Evolutionary conservation across 2,329 filamentous ascomycete genomes (phyloP), one percentile per base, ranked within the genome.

Genomic region (Xylariaceae sp.): DNA sequence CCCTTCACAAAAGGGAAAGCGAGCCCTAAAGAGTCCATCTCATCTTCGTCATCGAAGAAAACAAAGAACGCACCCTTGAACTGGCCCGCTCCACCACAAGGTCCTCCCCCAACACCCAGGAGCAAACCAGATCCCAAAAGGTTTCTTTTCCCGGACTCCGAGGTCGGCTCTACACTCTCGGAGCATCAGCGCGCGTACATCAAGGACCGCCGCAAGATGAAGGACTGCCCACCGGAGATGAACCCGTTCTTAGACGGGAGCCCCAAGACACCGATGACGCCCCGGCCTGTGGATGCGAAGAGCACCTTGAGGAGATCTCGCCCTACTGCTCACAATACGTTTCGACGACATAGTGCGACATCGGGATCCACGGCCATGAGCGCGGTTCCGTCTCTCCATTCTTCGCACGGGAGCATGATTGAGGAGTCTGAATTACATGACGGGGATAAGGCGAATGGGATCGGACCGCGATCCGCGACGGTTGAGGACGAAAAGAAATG

Each of bases 71-170:
- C 17, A n/a, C 28, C 26, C 3, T 36, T 54, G 2, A 58, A 60
- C 36, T 65, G 63, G 63, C 56, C 62, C 1, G 58, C 60, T 28
- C 54, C 60, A 3, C 62, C 60, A 17, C 34, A 37, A n/a, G 39
- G 29, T 24, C 29, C 28, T 23, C 19, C 59, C 5, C 33, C 31
- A 3, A 16, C 39, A 1, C 46, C 33, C 11, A 50, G 36, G 6
- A 21, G 43, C 6, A 60, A 58, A 9, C 37, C 53, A 7, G 44
- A 39, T 3, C 17, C 19, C 1, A 51, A 53, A 17, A 60, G 56
- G 7, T 63, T 57, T 21, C 39, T 63, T 9, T 59, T 62, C 23
- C 19, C 49, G 6, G 56, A 62, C 19, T 65, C 66, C 5, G 66
- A 65, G 8, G 52, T 33, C 6, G 58, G 54, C 2, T 61, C 61